Evolutionary conservation across 176 grass and related monocot genomes (phyloP).

Genomic region (Eremochloa ophiuroides): DNA sequence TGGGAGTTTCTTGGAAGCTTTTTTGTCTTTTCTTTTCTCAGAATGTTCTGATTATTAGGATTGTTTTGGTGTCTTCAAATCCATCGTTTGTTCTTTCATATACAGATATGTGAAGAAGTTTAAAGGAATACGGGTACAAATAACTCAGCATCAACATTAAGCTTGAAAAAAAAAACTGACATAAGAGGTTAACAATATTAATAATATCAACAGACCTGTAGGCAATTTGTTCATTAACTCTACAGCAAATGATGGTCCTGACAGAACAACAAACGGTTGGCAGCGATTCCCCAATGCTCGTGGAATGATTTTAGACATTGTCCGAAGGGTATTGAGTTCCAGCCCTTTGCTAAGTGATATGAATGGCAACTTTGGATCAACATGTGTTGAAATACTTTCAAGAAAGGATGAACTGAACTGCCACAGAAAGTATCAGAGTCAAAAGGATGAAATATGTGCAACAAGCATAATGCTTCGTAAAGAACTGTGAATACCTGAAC

Average conservation of each 20-base stretch:
- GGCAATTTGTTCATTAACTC: slow-evolving; percentile 91
- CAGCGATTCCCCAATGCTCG: slow-evolving; percentile 54
- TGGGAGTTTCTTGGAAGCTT: not conserved
- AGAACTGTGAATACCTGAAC: slow-evolving; percentile 73
- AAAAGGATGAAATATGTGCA: not conserved
- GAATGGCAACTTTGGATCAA: slow-evolving; percentile 88
- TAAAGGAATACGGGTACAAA: not conserved
- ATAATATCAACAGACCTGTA: slow-evolving; percentile 54
- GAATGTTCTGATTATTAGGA: not conserved
- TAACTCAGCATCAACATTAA: not conserved
- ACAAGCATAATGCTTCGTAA: not conserved
- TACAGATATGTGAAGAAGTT: not conserved
- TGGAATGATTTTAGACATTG: slow-evolving; percentile 97
- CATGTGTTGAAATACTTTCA: slow-evolving; percentile 64
- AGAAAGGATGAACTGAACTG: slow-evolving; percentile 99
- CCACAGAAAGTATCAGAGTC: slow-evolving; percentile 39
- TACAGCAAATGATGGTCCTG: slow-evolving; percentile 88
- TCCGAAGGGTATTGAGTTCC: slow-evolving; percentile 81
- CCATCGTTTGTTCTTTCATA: not conserved
- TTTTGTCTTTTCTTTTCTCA: not conserved
- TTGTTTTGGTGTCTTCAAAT: not conserved
- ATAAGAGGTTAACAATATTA: not conserved
- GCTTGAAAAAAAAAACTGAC: not conserved
- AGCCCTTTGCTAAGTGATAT: slow-evolving; percentile 95
- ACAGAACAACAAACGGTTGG: slow-evolving; percentile 75